Conservation (phyloP, 129 eudicot species). For the Ambrosia trifida region DNA sequence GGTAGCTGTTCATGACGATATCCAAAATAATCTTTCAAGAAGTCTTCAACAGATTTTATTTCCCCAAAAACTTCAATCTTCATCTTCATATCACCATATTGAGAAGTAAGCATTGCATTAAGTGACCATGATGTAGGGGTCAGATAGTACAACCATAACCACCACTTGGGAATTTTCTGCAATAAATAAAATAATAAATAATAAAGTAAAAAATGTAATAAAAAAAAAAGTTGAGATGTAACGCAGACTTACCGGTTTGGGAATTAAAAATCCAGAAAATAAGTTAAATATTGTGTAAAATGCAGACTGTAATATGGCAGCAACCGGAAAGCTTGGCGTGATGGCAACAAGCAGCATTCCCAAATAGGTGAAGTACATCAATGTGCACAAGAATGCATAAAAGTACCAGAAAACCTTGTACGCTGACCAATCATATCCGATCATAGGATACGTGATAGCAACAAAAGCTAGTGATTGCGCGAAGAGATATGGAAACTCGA, state of each 20-base stretch:
- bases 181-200: not conserved
- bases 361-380: conserved; percentile 34
- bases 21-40: conserved; percentile 45
- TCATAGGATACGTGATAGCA: conserved; percentile 35
- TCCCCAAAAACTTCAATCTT: conserved; percentile 47
- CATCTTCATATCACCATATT: conserved; percentile 49
- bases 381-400: conserved; percentile 33
- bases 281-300: conserved; percentile 47
- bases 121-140: conserved; percentile 64
- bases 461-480: conserved; percentile 27
- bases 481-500: conserved; percentile 36
- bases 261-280: conserved; percentile 54
- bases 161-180: conserved; percentile 69
- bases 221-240: not conserved
- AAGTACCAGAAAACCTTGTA: conserved; percentile 39
- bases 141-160: conserved; percentile 60
- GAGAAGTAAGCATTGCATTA: conserved; percentile 57
- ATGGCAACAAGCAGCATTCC: conserved; percentile 32
- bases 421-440: conserved; percentile 30
- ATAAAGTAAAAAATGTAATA: not conserved
- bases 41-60: conserved; percentile 34
- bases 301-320: conserved; percentile 43
- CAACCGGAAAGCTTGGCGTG: conserved; percentile 55
- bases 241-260: conserved; percentile 41
- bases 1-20: conserved; percentile 49